phyloP scores from a whole-genome alignment of 257 asterid genomes.

The Solanum clarkiae region DNA sequence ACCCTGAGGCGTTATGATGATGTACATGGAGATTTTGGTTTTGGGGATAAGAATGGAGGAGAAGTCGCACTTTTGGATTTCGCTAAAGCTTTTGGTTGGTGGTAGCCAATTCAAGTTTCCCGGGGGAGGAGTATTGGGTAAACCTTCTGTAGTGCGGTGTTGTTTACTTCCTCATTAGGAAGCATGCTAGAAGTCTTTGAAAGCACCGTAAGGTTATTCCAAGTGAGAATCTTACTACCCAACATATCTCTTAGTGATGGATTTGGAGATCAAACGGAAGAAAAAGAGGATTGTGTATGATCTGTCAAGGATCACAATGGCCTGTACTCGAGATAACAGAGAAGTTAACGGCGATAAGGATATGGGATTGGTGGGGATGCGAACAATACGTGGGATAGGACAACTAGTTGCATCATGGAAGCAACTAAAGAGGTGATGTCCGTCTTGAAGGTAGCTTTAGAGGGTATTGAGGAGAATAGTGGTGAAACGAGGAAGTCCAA shows the following conservation, averaged over 20 bases:
- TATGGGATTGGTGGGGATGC: neutral
- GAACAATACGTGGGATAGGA: neutral
- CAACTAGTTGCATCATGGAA: neutral
- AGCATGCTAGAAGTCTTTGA: neutral
- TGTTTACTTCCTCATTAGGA: neutral
- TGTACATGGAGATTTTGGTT: neutral
- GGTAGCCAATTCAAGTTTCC: no score
- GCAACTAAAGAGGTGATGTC: neutral
- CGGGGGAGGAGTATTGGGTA: no score
- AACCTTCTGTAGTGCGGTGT: no score
- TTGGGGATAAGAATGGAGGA: neutral
- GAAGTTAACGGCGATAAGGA: neutral
- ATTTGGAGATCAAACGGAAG: neutral
- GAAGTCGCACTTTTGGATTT: neutral
- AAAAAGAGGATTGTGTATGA: neutral
- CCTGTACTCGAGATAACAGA: neutral
- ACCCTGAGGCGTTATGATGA: neutral
- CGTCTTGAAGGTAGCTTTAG: neutral
- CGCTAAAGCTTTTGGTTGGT: no score
- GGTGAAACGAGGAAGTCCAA: neutral
- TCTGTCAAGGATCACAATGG: neutral
- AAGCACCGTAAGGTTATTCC: neutral
- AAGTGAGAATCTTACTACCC: neutral
- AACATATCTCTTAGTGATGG: neutral
- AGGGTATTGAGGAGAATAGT: neutral